Evolutionary conservation across 805 yeast genomes (phyloP), one percentile per base, ranked within the genome.

Genomic region (Lachancea lanzarotensis): DNA sequence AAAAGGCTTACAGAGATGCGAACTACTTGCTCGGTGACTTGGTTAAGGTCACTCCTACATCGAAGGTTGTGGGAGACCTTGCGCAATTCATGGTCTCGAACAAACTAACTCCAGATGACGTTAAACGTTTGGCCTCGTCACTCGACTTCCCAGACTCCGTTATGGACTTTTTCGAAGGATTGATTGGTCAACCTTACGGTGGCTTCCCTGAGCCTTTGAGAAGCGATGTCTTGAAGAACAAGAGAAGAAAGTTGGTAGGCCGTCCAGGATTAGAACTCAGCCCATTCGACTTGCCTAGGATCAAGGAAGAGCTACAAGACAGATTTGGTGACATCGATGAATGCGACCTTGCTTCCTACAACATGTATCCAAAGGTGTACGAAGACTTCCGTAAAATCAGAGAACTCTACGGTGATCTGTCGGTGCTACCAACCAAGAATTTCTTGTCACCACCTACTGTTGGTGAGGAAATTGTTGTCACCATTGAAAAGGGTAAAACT

Each of bases 141-240:
- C 78, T 93, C 57, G 98, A 93, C 70, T 91, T 93, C 96, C 99
- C 98, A 52, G 97, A 85, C 63, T 91, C 98, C 17, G 96, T 93
- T 15, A 77, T 93, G 66, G 99, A 93, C 70, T 93, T 93, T 79
- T 89, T 93, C 78, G 96, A 93, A 74, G 99, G 99, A 59, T 78
- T 93, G 66, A 93, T 93, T 86, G 99, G 99, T 65, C 93, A 93
- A 55, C 99, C 99, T 62, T 88, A 87, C 65, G 99, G 98, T 55
- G 99, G 99, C 8, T 93, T 93, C 95, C 98, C 99, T 48, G 99
- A 93, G 72, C 98, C 99, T 33, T 75, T 93, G 69, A 82, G 99
- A 72, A 76, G 96, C 33, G 87, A 90, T 67, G 78, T 93, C 51
- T 79, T 93, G 62, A 80, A 81, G 60, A 95, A 90, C 66, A 89